Evolutionary conservation across 2,329 filamentous ascomycete genomes (phyloP).

Genomic region (Penicillium corylophilum): DNA sequence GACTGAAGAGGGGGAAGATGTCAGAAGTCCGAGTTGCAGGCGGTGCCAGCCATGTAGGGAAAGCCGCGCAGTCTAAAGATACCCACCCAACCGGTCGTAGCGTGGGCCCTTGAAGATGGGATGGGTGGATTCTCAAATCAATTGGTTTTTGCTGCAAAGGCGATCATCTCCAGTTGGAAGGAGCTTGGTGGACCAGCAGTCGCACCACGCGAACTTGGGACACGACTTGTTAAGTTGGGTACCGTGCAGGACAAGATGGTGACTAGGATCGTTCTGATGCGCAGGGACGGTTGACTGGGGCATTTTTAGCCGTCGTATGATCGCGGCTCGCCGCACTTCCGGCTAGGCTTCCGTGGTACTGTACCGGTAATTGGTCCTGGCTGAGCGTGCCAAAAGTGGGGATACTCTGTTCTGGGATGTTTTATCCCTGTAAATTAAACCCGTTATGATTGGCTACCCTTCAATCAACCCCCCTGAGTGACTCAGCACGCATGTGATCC

Average conservation of each 20-base stretch:
- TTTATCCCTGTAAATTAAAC: neutral
- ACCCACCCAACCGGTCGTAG: slow-evolving; percentile 12
- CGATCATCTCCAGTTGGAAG: slow-evolving; percentile 10
- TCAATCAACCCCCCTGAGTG: slow-evolving; percentile 2
- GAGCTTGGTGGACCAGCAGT: slow-evolving; percentile 6
- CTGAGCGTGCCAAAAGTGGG: neutral
- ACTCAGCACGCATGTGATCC: slow-evolving; percentile 17
- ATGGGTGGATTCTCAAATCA: slow-evolving; percentile 13
- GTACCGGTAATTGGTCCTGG: neutral
- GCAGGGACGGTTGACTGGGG: slow-evolving; percentile 1
- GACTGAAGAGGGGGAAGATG: slow-evolving; percentile 6
- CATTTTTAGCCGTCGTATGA: slow-evolving; percentile 30
- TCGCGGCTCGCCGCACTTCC: slow-evolving; percentile 32
- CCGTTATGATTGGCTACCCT: neutral
- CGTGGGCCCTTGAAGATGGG: slow-evolving; percentile 7
- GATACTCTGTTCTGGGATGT: neutral
- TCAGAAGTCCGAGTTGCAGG: slow-evolving; percentile 5
- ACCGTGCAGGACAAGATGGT: neutral
- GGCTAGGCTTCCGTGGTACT: slow-evolving; percentile 7
- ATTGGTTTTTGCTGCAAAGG: slow-evolving; percentile 10
- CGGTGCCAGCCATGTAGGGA: slow-evolving; percentile 6
- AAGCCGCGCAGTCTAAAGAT: slow-evolving; percentile 7
- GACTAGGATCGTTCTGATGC: slow-evolving; percentile 1
- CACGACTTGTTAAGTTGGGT: neutral
- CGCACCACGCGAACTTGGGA: neutral